Conservation (phyloP, 305 asterid genomes). For the Vinca major region DNA sequence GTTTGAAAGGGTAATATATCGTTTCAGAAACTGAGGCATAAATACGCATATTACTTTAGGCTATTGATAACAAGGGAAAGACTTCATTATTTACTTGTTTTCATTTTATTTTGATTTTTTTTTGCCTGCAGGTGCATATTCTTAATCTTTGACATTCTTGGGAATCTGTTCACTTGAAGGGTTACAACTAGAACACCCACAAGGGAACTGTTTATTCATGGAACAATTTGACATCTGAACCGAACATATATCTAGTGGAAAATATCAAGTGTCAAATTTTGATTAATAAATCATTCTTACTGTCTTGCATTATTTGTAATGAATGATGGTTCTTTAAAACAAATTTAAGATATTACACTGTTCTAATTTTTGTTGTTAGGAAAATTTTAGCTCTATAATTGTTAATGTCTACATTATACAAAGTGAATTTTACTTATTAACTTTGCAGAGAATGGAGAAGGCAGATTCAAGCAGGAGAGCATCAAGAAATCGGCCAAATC, state of each 20-base stretch:
- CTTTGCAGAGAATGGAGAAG: slow-evolving; percentile 73
- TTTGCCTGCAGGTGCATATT: not conserved
- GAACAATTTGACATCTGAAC: not conserved
- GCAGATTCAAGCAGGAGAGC: slow-evolving; percentile 94
- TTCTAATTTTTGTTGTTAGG: not conserved
- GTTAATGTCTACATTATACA: not conserved
- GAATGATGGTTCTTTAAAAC: not conserved
- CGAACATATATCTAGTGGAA: not conserved
- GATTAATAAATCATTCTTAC: not conserved
- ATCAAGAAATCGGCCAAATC: slow-evolving; percentile 67
- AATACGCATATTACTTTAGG: not conserved
- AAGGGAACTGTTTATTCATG: not conserved
- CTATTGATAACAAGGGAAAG: not conserved
- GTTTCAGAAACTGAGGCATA: not conserved
- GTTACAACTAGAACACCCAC: not conserved
- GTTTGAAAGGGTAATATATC: not conserved
- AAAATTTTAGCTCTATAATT: not conserved
- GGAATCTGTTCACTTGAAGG: not conserved
- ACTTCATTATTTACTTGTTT: not conserved
- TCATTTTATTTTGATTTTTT: not conserved
- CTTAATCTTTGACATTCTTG: not conserved
- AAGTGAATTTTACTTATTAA: slow-evolving; percentile 10
- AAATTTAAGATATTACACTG: not conserved
- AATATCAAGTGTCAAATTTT: not conserved
- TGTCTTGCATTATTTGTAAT: not conserved